Conservation (phyloP, 345 rosid species). For the Kernera saxatilis region DNA sequence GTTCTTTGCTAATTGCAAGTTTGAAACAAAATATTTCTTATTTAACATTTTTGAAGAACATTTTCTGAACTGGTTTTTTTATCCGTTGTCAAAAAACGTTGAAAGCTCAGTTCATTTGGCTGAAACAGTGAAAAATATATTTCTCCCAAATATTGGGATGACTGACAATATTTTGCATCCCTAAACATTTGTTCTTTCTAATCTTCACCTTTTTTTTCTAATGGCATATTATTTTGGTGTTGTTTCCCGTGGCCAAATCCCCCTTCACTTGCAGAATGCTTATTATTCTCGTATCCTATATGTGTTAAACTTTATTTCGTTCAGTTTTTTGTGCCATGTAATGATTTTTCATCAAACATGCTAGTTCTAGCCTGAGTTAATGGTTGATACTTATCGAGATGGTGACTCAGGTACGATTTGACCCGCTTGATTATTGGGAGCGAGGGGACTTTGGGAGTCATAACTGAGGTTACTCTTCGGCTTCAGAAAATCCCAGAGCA, state of each 20-base stretch:
- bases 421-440: conserved; percentile 89
- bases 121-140: neutral
- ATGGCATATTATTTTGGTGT: neutral
- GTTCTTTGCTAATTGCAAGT: conserved; percentile 1
- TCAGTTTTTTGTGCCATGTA: neutral
- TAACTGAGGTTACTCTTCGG: conserved; percentile 80
- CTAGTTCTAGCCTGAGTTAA: neutral
- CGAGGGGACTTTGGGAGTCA: conserved; percentile 89
- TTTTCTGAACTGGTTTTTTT: neutral
- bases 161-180: neutral
- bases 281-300: neutral
- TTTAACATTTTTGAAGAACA: neutral
- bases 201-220: too few species aligned
- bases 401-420: conserved; percentile 68
- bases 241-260: neutral
- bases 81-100: neutral
- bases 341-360: neutral
- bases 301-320: neutral
- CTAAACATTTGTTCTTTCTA: neutral
- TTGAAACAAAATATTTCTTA: neutral
- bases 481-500: conserved; percentile 90
- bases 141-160: neutral
- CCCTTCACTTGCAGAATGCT: too few species aligned
- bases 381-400: neutral
- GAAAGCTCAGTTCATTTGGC: neutral